A percentile compares a stretch with the other conserved stretches of the same genome.
phyloP scores from a whole-genome alignment of 768 basidiomycete genomes.

The Trametopsis cervina region DNA sequence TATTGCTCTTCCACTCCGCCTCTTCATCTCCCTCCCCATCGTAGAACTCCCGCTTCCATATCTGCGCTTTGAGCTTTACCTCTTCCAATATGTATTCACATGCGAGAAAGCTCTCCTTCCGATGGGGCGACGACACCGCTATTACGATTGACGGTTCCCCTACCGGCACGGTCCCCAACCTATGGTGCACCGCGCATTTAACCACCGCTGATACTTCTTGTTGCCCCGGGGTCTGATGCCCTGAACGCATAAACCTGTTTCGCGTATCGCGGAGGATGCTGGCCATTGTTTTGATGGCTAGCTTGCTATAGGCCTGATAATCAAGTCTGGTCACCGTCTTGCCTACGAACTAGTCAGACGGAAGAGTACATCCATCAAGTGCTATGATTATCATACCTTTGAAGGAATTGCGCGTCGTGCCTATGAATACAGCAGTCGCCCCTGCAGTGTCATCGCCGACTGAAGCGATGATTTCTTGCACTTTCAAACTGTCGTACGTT shows the following conservation, averaged over 20 bases:
- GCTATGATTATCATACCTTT: constrained; percentile 41
- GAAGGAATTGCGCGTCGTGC: constrained; percentile 83
- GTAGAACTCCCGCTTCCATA: constrained; percentile 91
- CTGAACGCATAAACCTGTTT: constrained; percentile 34
- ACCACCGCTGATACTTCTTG: constrained; percentile 31
- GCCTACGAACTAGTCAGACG: constrained; percentile 32
- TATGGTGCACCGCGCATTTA: constrained; percentile 63
- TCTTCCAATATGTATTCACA: constrained; percentile 83
- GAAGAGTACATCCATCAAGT: background rate
- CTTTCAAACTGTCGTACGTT: constrained; percentile 53
- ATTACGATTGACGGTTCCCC: constrained; percentile 82
- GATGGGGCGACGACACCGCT: constrained; percentile 77
- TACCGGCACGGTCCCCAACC: constrained; percentile 70
- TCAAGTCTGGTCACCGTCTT: constrained; percentile 67
- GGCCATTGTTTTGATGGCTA: constrained; percentile 73
- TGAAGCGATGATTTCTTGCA: constrained; percentile 48
- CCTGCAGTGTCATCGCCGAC: constrained; percentile 63
- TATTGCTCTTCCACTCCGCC: constrained; percentile 29
- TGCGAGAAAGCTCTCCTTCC: constrained; percentile 71
- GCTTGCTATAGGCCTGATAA: constrained; percentile 77
- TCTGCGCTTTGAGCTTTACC: constrained; percentile 76
- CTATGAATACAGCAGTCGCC: constrained; percentile 71
- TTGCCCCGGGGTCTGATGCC: constrained; percentile 19
- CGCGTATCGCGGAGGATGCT: constrained; percentile 47
- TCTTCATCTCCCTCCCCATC: constrained; percentile 55